These are phyloP conservation scores for Hyparrhenia diplandra DNA, from an alignment of 176 grass and related monocot species.

Conservation along the genomic window DNA sequence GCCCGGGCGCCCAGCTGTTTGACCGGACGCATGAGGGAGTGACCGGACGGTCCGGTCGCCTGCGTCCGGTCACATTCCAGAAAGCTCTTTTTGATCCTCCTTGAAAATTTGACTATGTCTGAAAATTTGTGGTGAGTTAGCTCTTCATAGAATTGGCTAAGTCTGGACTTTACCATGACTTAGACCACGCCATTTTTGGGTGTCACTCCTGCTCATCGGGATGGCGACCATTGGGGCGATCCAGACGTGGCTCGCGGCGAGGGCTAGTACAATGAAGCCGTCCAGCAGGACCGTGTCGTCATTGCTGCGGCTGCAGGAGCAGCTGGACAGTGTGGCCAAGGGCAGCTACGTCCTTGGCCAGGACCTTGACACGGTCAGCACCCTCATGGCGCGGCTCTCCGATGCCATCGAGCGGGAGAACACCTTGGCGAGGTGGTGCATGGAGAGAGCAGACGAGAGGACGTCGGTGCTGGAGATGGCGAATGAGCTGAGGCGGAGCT, in stretches of 20 bases:
- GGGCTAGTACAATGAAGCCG: background rate
- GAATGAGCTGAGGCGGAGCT: slow-evolving; percentile 34
- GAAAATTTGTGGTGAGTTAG: no score
- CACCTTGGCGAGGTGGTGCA: slow-evolving; percentile 27
- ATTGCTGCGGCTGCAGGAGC: slow-evolving; percentile 27
- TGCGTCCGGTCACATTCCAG: no score
- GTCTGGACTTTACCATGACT: no score
- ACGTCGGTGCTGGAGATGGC: slow-evolving; percentile 31
- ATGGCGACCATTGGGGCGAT: slow-evolving; percentile 6
- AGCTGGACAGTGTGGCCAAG: slow-evolving; percentile 42
- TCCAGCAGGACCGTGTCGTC: background rate
- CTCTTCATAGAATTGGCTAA: no score
- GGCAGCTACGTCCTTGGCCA: slow-evolving; percentile 35
- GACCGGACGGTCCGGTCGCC: no score
- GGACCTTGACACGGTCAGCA: slow-evolving; percentile 38
- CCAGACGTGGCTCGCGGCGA: background rate
- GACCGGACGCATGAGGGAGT: no score
- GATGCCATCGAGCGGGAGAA: slow-evolving; percentile 33
- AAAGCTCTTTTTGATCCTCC: no score
- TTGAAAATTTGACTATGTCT: no score
- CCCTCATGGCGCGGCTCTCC: slow-evolving; percentile 23
- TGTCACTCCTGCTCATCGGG: background rate
- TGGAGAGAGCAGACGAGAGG: background rate
- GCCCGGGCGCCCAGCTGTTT: no score
- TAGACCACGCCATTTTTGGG: no score